These are phyloP conservation scores for Termitomyces sp. DNA, from an alignment of 768 basidiomycete genomes.

Conservation along the genomic window DNA sequence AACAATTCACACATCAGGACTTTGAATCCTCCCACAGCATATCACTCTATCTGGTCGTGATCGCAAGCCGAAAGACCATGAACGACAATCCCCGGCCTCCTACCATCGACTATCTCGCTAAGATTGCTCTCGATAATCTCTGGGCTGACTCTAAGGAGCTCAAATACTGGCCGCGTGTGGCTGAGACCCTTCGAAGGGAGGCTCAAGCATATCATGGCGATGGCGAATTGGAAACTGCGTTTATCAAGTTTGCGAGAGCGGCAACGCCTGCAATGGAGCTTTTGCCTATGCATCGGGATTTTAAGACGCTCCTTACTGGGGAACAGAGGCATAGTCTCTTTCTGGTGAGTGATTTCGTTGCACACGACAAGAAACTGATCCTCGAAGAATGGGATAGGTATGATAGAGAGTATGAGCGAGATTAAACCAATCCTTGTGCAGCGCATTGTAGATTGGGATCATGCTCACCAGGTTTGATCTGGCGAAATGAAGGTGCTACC, in stretches of 20 bases:
- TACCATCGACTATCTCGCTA: slow-evolving; percentile 62
- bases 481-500: not conserved
- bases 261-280: slow-evolving; percentile 77
- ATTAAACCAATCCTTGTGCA: slow-evolving; percentile 62
- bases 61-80: not conserved
- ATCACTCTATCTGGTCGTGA: too few species aligned
- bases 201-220: slow-evolving; percentile 41
- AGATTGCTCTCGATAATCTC: slow-evolving; percentile 45
- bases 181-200: slow-evolving; percentile 55
- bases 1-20: too few species aligned
- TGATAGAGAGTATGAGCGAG: slow-evolving; percentile 58
- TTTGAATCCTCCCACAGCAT: too few species aligned
- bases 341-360: slow-evolving; percentile 50
- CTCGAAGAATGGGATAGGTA: slow-evolving; percentile 41
- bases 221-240: slow-evolving; percentile 63
- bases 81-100: slow-evolving; percentile 32
- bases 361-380: not conserved
- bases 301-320: slow-evolving; percentile 44
- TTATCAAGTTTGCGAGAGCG: slow-evolving; percentile 65
- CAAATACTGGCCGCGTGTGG: slow-evolving; percentile 62
- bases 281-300: slow-evolving; percentile 70
- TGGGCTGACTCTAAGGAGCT: slow-evolving; percentile 56
- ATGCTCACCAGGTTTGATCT: not conserved
- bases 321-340: slow-evolving; percentile 64
- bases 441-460: slow-evolving; percentile 56